Base-by-base conservation (phyloP, 2,329 filamentous ascomycete genomes). In the Acephala macrosclerotiorum region DNA sequence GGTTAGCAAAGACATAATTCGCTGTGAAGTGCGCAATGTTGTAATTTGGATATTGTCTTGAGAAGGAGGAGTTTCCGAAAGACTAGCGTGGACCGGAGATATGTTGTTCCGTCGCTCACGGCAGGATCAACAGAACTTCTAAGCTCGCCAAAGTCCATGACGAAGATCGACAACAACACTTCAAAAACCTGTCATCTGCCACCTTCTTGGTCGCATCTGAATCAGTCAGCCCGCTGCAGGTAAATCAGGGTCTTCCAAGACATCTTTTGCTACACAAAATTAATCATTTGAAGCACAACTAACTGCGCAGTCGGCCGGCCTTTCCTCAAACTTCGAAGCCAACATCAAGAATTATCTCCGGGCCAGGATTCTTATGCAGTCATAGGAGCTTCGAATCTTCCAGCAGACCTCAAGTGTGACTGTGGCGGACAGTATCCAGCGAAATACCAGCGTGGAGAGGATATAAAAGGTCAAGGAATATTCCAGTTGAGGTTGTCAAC, bases 181-280 rank as follows among this genome's bases (percentile, higher is more conserved):
- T 53, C 25, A 29, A 53, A 49, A 33, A 29, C 49, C 49, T 53
- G 49, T 53, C 49, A 53, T 53, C 49, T 53, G 49, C 49, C 26
- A 51, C 47, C 25, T 16, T 51, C 47, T 51, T 9, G 8, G 47
- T 51, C 22, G 20, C 47, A 51, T 11, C 1, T 26, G 47, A 51
- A 26, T 51, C 25, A 29, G 47, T 51, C 47, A 33, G 25, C 49
- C 11, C 49, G 49, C 12, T 29, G 20, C 47, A 53, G 49, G 49
- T 53, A 53, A 53, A 20, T 53, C 49, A 33, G 14, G 18, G 49
- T 53, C 49, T 53, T 29, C 12, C 22, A 33, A 33, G 49, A 53
- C 49, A 29, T 53, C n/a, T 49, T 53, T 53, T 53, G 49, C 49
- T 53, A 53, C n/a, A 53, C 49, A 53, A 33, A 49, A 53, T 29